Evolutionary conservation across 1,284 basidiomycete species (phyloP).

Genomic region (Cutaneotrichosporon cavernicola): DNA sequence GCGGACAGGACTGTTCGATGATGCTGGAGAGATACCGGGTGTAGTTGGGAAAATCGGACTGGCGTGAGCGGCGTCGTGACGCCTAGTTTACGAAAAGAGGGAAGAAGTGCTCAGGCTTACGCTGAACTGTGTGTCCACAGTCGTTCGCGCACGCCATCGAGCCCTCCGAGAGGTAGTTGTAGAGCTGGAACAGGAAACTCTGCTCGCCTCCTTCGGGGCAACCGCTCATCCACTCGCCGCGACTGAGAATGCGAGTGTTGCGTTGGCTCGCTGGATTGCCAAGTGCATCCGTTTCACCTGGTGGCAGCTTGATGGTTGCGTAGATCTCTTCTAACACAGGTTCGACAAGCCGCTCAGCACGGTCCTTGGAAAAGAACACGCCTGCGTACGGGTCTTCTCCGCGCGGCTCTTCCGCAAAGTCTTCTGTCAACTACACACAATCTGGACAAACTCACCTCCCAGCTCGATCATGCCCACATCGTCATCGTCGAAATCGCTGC

Average conservation of each 20-base stretch:
- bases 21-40: conserved; percentile 62
- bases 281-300: conserved; percentile 41
- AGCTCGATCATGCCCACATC: conserved; percentile 34
- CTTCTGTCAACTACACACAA: conserved; percentile 27
- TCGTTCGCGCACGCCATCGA: conserved; percentile 67
- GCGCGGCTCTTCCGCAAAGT: conserved; percentile 40
- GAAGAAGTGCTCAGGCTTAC: conserved; percentile 75
- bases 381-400: conserved; percentile 77
- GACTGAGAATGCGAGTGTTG: conserved; percentile 66
- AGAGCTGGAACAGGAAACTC: conserved; percentile 77
- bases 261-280: conserved; percentile 38
- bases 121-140: conserved; percentile 63
- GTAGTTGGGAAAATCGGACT: conserved; percentile 72
- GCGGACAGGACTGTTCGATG: conserved; percentile 63
- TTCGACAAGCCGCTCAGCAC: conserved; percentile 80
- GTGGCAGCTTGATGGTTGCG: conserved; percentile 10
- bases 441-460: conserved; percentile 36
- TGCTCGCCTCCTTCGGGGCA: conserved; percentile 88
- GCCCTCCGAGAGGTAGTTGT: conserved; percentile 67
- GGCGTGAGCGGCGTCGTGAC: conserved; percentile 5
- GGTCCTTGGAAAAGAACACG: conserved; percentile 87
- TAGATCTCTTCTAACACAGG: conserved; percentile 61
- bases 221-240: conserved; percentile 94
- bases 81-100: conserved; percentile 65
- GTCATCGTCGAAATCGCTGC: conserved; percentile 26